These are phyloP conservation scores for Millerozyma miso DNA, from an alignment of 805 yeast species.

Conservation along the genomic window DNA sequence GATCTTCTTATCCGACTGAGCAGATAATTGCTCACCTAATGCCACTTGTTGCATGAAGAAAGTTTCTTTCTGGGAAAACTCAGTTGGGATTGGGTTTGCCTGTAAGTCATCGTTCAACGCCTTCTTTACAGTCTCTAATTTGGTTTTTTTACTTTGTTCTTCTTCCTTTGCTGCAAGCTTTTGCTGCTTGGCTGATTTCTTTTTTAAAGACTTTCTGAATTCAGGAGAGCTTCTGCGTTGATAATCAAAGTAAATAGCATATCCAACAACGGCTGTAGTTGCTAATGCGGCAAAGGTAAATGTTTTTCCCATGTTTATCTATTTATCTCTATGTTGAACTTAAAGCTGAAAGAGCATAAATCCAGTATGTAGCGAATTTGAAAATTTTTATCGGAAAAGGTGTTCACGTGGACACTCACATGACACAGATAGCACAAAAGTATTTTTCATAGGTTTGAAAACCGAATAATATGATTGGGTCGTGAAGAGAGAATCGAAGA, in stretches of 20 bases:
- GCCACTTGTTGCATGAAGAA: slow-evolving; percentile 82
- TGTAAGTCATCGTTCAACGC: slow-evolving; percentile 62
- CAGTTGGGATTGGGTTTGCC: slow-evolving; percentile 72
- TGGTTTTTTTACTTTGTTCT: slow-evolving; percentile 56
- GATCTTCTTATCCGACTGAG: slow-evolving; percentile 60
- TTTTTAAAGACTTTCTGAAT: slow-evolving; percentile 74
- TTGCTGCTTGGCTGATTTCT: slow-evolving; percentile 57
- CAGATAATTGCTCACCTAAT: slow-evolving; percentile 76
- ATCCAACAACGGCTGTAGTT: slow-evolving; percentile 55
- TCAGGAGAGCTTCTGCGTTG: slow-evolving; percentile 76
- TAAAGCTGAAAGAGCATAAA: neutral
- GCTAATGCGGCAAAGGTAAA: slow-evolving; percentile 37
- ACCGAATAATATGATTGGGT: slow-evolving; percentile 9
- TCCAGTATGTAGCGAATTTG: neutral
- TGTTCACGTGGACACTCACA: slow-evolving; percentile 1
- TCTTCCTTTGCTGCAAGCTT: slow-evolving; percentile 51
- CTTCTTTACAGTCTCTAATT: slow-evolving; percentile 56
- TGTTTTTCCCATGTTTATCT: slow-evolving; percentile 23
- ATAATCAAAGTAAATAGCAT: slow-evolving; percentile 89
- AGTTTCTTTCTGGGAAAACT: slow-evolving; percentile 63
- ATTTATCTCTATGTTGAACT: slow-evolving; percentile 1
- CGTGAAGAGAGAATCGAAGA: slow-evolving; percentile 1
- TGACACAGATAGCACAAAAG: slow-evolving; percentile 5
- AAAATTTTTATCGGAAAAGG: neutral
- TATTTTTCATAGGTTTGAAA: neutral